These are phyloP conservation scores for Balakata baccata DNA, from an alignment of 345 rosid species.

Conservation along the genomic window DNA sequence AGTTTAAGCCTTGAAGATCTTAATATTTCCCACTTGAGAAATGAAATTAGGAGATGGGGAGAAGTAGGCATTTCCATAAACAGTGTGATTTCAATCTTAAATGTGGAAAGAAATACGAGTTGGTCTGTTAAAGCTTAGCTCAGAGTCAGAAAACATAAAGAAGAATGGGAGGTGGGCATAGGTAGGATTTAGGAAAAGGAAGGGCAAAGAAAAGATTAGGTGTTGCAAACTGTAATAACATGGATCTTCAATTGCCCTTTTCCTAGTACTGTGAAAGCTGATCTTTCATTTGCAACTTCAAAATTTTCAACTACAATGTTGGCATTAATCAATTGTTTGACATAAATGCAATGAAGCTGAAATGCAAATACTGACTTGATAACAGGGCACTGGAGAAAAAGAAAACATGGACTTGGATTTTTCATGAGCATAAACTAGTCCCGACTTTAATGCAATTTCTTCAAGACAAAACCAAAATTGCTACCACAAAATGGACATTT, in stretches of 20 bases:
- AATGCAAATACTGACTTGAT: not conserved
- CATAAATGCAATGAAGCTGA: not conserved
- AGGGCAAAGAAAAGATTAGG: not conserved
- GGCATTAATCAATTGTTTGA: not conserved
- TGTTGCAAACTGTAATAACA: conserved; percentile 15
- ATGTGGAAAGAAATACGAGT: conserved; percentile 39
- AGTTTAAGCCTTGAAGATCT: conserved; percentile 21
- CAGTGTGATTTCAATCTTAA: conserved; percentile 39
- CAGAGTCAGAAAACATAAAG: conserved; percentile 20
- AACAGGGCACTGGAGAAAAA: not conserved
- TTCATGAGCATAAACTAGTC: conserved; percentile 20
- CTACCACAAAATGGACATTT: conserved; percentile 12
- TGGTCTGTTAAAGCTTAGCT: conserved; percentile 29
- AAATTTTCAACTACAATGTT: too few species aligned
- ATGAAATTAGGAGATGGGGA: conserved; percentile 2
- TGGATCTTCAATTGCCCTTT: not conserved
- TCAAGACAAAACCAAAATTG: conserved; percentile 27
- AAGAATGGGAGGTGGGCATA: conserved; percentile 14
- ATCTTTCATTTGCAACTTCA: too few species aligned
- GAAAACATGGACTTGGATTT: not conserved
- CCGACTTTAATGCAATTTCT: conserved; percentile 31
- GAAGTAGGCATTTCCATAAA: conserved; percentile 18
- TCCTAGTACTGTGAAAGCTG: conserved; percentile 1
- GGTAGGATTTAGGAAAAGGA: not conserved
- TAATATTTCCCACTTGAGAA: conserved; percentile 26